Base-by-base conservation (phyloP, 202 grass and related monocot genomes). In the Sporobolus alterniflorus region DNA sequence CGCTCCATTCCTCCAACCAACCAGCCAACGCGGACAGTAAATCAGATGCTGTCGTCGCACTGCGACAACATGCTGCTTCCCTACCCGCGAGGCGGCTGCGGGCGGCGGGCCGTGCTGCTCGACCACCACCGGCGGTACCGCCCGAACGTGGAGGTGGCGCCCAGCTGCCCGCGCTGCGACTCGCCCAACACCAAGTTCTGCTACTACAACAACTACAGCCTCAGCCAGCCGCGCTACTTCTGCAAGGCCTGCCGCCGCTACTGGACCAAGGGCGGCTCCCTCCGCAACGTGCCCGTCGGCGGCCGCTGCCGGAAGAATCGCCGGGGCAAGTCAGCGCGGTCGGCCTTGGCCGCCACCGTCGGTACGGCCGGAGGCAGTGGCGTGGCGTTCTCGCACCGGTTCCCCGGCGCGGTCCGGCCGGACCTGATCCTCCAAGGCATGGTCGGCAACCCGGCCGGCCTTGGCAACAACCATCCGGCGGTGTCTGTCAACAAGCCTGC, bases 181-280 rank as follows among this genome's bases (percentile, higher is more conserved):
- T 94, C 94, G 46, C 70, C 90, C 79, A 97, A 97, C 88, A 97
- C 94, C 83, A 97, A 97, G 86, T 97, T 97, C 71, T 97, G 94
- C 88, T 97, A 97, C 92, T 97, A 97, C 94, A 97, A 97, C 88
- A 97, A 97, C 83, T 97, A 97, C 89, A 85, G 80, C 89, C 87
- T 94, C 64, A 85, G 73, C 83, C 94, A 97, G 88, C 94, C 94
- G 0, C 85, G 94, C 10, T 97, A 97, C 86, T 94, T 94, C 89
- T 97, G 94, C 88, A 97, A 97, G 86, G 92, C 77, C 40, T 97
- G 94, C 82, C 82, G 92, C 64, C 75, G 94, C 3, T 97, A 97
- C 82, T 97, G 94, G 94, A 97, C 94, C 76, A 94, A 97, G 13
- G 94, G 94, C 28, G 94, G 94, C 0, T 94, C 94, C 32, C 90